A percentile compares a stretch with the other conserved stretches of the same genome.
phyloP scores from a whole-genome alignment of 345 rosid species.

The Arabidopsis thaliana region DNA sequence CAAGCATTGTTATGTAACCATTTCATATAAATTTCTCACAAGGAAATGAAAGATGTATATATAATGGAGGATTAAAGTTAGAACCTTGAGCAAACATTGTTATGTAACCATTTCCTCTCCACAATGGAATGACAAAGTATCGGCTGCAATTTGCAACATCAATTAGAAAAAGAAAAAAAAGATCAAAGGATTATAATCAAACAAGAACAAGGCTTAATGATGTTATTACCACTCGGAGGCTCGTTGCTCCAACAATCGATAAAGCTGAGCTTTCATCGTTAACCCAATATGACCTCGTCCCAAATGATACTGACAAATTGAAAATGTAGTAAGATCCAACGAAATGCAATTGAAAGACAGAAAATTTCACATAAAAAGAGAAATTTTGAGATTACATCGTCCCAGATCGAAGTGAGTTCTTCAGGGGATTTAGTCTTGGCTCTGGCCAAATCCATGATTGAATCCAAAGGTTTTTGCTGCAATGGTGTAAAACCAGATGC shows the following conservation, averaged over 20 bases:
- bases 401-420: slow-evolving; percentile 87
- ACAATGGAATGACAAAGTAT: slow-evolving; percentile 84
- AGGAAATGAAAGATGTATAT: neutral
- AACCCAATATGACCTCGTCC: slow-evolving; percentile 90
- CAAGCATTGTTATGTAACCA: neutral
- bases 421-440: slow-evolving; percentile 69
- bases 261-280: slow-evolving; percentile 74
- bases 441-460: slow-evolving; percentile 81
- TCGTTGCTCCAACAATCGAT: slow-evolving; percentile 77
- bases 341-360: neutral
- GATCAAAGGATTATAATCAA: neutral
- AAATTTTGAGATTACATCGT: slow-evolving; percentile 58
- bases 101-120: slow-evolving; percentile 91
- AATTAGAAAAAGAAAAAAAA: neutral
- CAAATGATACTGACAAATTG: slow-evolving; percentile 68
- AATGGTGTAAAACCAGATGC: slow-evolving; percentile 86
- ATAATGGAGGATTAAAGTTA: slow-evolving; percentile 20
- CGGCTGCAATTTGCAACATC: slow-evolving; percentile 57
- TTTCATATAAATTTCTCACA: neutral
- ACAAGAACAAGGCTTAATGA: slow-evolving; percentile 21
- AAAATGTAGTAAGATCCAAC: slow-evolving; percentile 17
- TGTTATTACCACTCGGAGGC: slow-evolving; percentile 72
- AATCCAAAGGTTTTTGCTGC: slow-evolving; percentile 82
- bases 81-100: slow-evolving; percentile 94
- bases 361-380: neutral